Conservation (phyloP, 805 yeast species). For the Starmerella khaoyaiensis region DNA sequence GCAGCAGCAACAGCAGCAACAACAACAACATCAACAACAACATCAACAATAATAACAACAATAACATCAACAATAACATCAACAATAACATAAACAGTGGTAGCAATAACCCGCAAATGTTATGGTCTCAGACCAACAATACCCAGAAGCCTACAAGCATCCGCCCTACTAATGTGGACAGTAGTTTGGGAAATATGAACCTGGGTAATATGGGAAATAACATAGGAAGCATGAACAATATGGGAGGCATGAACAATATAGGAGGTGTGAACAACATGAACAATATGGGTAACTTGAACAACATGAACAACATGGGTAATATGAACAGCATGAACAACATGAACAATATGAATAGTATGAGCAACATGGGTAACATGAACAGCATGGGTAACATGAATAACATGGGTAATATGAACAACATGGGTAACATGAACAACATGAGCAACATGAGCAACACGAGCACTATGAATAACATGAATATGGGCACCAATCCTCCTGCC, state of each 20-base stretch:
- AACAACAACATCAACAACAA: slow-evolving; percentile 4
- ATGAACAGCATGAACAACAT: not conserved
- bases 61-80: not conserved
- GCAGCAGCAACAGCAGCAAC: not conserved
- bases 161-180: no score
- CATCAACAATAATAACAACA: slow-evolving; percentile 1
- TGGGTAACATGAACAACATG: not conserved
- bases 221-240: not conserved
- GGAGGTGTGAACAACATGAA: not conserved
- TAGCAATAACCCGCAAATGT: no score
- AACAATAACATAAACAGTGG: no score
- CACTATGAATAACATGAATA: not conserved
- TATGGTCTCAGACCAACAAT: no score
- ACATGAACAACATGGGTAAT: not conserved
- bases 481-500: not conserved
- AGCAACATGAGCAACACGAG: not conserved
- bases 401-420: not conserved
- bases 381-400: not conserved
- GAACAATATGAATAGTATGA: slow-evolving; percentile 3
- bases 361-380: not conserved
- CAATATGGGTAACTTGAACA: not conserved
- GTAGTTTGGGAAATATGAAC: slow-evolving; percentile 1
- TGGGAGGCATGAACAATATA: not conserved
- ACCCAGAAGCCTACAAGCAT: no score
- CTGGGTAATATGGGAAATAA: slow-evolving; percentile 1